Evolutionary conservation across 2,329 filamentous ascomycete genomes (phyloP), one percentile per base, ranked within the genome.

Genomic region (Trematosphaeria pertusa): DNA sequence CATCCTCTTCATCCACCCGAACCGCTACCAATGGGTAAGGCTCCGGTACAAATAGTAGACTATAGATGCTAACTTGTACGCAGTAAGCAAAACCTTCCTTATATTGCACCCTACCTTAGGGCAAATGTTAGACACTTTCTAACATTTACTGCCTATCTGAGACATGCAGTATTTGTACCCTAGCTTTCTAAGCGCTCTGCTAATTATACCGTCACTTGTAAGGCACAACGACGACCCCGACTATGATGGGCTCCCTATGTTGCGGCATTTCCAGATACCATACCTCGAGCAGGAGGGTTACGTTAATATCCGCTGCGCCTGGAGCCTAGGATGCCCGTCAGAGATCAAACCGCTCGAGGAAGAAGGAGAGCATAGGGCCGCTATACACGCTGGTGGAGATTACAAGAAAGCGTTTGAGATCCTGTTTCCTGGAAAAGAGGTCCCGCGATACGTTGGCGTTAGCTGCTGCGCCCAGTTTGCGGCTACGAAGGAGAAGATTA

Each of bases 381-480:
- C 73, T 14, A 72, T 79, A 1, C 78, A 78, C 48, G 78, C 78
- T 1, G 78, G 78, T 0, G 72, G 75, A 26, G 75, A 76, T 48
- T 81, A 78, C 49, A 75, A 75, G 33, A 64, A 69, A 19, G 78
- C 75, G 0, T 82, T 80, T 50, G 70, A 74, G 61, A 69, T 74
- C n/a, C 55, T 83, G 3, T 81, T 83, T 48, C 74, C 73, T 2
- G 65, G 52, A 2, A 48, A 56, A 4, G 44, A 61, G 8, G 66
- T 76, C 0, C 80, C 80, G 0, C 57, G 72, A 10, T 60, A 63
- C 14, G 75, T 83, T 4, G 79, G 76, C 1, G 76, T 77, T 2
- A 75, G 75, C 19, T 83, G 81, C 56, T 83, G 81, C 50, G 79
- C 80, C 4, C 81, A 83, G 50, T 82, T 83, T 55, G 80, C 76